Evolutionary conservation across 108 stramenopile genomes (phyloP).

Genomic region (Seminavis robusta): DNA sequence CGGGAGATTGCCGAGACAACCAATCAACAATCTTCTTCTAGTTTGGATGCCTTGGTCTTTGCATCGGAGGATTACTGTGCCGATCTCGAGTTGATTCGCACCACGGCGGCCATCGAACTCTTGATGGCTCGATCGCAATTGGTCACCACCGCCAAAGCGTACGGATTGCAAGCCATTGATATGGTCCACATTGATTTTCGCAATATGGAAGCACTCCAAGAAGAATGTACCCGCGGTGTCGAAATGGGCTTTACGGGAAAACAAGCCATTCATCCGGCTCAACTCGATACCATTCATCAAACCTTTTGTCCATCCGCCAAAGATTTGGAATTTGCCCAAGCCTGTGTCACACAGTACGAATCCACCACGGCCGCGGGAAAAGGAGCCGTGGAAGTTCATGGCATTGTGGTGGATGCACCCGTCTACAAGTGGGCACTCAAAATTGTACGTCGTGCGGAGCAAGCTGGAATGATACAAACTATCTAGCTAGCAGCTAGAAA

Average conservation of each 20-base stretch:
- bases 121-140: constrained; percentile 25
- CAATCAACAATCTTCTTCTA: neutral
- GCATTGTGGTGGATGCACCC: constrained; percentile 30
- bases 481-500: no score
- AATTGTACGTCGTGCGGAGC: no score
- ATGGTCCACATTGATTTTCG: constrained; percentile 44
- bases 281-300: constrained; percentile 23
- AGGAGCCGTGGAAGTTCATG: constrained; percentile 30
- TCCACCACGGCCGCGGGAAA: constrained; percentile 13
- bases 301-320: constrained; percentile 24
- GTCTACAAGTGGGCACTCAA: constrained; percentile 41
- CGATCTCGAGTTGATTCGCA: constrained; percentile 29
- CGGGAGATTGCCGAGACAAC: constrained; percentile 22
- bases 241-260: constrained; percentile 37
- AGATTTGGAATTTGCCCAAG: constrained; percentile 22
- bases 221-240: constrained; percentile 21
- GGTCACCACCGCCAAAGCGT: constrained; percentile 28
- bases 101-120: constrained; percentile 19
- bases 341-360: constrained; percentile 18
- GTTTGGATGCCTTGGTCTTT: constrained; percentile 35
- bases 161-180: constrained; percentile 34
- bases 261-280: constrained; percentile 38
- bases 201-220: constrained; percentile 15
- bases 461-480: no score
- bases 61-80: constrained; percentile 37